Evolutionary conservation across 1,284 basidiomycete species (phyloP).

Genomic region (Phylloporus gajari): DNA sequence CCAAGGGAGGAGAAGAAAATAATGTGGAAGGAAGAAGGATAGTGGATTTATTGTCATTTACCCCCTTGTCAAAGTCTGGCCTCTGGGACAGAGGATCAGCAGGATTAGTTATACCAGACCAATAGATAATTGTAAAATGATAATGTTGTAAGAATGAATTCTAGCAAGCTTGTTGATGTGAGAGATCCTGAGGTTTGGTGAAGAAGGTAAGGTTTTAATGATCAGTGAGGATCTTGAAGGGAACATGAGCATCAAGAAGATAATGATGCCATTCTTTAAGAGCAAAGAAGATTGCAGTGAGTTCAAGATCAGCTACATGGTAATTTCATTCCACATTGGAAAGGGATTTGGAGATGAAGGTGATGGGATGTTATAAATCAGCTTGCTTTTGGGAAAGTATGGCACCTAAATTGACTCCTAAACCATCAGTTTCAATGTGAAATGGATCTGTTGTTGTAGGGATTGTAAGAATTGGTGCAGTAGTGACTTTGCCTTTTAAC

Average conservation of each 20-base stretch:
- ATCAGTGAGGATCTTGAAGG: not conserved
- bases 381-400: too few relatives aligned
- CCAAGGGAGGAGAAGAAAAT: too few relatives aligned
- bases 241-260: not conserved
- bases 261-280: not conserved
- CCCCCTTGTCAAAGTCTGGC: too few relatives aligned
- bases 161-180: not conserved
- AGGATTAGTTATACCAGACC: not conserved
- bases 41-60: constrained; percentile 37
- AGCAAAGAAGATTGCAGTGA: not conserved
- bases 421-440: too few relatives aligned
- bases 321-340: not conserved
- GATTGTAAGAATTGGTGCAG: too few relatives aligned
- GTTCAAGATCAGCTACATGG: not conserved
- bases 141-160: not conserved
- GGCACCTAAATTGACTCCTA: not conserved
- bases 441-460: too few relatives aligned
- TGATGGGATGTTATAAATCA: too few relatives aligned
- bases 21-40: not conserved
- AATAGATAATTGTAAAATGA: not conserved
- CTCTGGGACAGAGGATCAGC: not conserved
- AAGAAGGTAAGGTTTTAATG: not conserved
- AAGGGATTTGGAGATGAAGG: not conserved
- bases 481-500: too few relatives aligned
- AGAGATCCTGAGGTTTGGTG: not conserved